Base-by-base conservation (phyloP, 2,329 filamentous ascomycete genomes). In the Fusarium sp. region DNA sequence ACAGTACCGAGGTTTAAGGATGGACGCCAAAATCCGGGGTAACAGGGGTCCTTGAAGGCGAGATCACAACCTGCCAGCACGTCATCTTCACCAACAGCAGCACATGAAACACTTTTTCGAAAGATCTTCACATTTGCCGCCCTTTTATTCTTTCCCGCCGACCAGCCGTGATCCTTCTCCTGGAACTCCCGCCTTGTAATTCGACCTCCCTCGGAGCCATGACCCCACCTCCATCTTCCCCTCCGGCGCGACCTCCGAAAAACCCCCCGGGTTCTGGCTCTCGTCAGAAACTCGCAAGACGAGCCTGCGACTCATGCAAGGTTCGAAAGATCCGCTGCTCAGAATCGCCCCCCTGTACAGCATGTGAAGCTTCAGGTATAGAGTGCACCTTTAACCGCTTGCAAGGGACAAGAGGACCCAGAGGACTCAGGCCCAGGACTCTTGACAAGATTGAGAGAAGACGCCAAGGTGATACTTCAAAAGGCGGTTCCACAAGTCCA, bases 301-400 rank as follows among this genome's bases (percentile, higher is more conserved):
- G 82, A 29, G 83, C 84, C 13, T 86, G 84, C 72, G 84, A 86
- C 64, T 83, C 80, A 21, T 86, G 84, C 77, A 85, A 84, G 76
- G 80, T 86, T 41, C 80, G 84, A 56, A 86, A 86, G 76, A 82
- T 86, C 61, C 81, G 82, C 46, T 86, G 84, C 72, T 82, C 81
- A 16, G 84, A 84, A 48, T 75, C 77, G 3, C 77, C 82, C 23
- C 84, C 84, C 9, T 86, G 84, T 59, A 76, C 76, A 26, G 80
- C 81, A 12, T 86, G 84, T 66, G 71, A 76, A 24, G 77, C 81
- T 18, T 79, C 82, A 4, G 78, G 81, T 10, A 81, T 86, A 50
- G 77, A 81, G 18, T 86, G 84, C 72, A 86, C 84, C n/a, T 86
- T 85, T 73, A 81, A 81, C 59, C 81, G 80, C 16, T 73, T 75